Percentiles rank a stretch among this genome's conserved stretches.
phyloP scores from a whole-genome alignment of 2,329 filamentous ascomycete genomes.

The Apiospora kogelbergensis region DNA sequence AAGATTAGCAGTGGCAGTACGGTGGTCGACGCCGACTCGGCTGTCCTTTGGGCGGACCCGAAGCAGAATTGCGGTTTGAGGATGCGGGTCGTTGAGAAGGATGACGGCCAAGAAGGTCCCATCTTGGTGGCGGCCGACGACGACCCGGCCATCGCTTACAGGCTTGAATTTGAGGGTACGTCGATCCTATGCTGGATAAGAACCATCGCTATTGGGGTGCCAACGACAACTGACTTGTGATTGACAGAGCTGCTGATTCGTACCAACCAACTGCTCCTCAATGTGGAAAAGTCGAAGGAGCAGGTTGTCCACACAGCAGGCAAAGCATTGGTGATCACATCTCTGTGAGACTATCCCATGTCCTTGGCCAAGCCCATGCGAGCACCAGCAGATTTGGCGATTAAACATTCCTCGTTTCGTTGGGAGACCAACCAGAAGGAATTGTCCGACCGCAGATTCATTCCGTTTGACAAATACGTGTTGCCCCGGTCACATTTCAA shows the following conservation, averaged over 20 bases:
- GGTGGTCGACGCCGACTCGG: constrained; percentile 19
- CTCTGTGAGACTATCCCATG: constrained; percentile 27
- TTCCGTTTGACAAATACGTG: not conserved
- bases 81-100: constrained; percentile 60
- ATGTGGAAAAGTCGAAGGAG: constrained; percentile 62
- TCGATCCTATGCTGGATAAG: not conserved
- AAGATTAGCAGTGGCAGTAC: constrained; percentile 8
- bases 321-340: constrained; percentile 67
- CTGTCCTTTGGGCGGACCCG: constrained; percentile 69
- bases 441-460: not conserved
- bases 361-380: not conserved
- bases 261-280: constrained; percentile 61
- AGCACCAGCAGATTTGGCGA: no score
- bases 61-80: constrained; percentile 65
- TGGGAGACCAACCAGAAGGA: not conserved
- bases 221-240: not conserved
- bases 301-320: constrained; percentile 55
- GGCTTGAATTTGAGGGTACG: constrained; percentile 71
- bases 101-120: constrained; percentile 41
- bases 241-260: constrained; percentile 67
- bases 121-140: constrained; percentile 59
- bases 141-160: constrained; percentile 67
- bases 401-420: no score
- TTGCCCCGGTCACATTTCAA: not conserved
- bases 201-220: not conserved